Percentiles rank a stretch among this genome's conserved stretches.
Evolutionary conservation across 768 basidiomycete species (phyloP).

Genomic region (Albatrellus ellisii): DNA sequence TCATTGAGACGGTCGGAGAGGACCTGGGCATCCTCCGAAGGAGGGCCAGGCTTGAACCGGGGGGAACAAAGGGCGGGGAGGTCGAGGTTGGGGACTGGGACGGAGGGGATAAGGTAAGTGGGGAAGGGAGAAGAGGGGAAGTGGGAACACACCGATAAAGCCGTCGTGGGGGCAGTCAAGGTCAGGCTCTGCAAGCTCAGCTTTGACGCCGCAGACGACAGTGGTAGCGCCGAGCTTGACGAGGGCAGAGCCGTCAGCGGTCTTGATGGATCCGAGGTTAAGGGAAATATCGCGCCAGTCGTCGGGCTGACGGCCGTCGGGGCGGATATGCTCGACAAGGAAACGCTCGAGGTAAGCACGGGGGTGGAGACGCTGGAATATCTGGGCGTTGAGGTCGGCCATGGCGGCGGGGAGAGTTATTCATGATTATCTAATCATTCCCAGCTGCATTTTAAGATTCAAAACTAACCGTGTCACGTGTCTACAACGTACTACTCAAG

Average conservation of each 20-base stretch:
- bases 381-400: slow-evolving; percentile 19
- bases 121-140: background rate
- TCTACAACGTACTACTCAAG: no score
- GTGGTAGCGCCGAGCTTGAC: slow-evolving; percentile 90
- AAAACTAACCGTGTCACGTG: no score
- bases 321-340: slow-evolving; percentile 60
- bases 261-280: slow-evolving; percentile 85
- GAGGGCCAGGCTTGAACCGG: slow-evolving; percentile 91
- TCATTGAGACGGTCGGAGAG: slow-evolving; percentile 76
- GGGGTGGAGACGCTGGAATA: slow-evolving; percentile 86
- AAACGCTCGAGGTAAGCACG: slow-evolving; percentile 81
- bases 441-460: no score
- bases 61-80: slow-evolving; percentile 89
- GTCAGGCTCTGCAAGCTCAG: slow-evolving; percentile 87
- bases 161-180: slow-evolving; percentile 62
- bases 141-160: slow-evolving; percentile 53
- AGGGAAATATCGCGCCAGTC: slow-evolving; percentile 67
- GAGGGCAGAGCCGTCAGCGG: slow-evolving; percentile 86
- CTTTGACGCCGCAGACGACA: slow-evolving; percentile 91
- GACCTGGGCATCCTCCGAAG: slow-evolving; percentile 87
- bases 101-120: background rate
- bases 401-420: background rate
- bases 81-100: slow-evolving; percentile 85
- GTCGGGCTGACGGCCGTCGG: slow-evolving; percentile 64
- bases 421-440: no score